A percentile compares a stretch with the other conserved stretches of the same genome.
phyloP scores from a whole-genome alignment of 1,284 basidiomycete species.

The Amylostereum areolatum region DNA sequence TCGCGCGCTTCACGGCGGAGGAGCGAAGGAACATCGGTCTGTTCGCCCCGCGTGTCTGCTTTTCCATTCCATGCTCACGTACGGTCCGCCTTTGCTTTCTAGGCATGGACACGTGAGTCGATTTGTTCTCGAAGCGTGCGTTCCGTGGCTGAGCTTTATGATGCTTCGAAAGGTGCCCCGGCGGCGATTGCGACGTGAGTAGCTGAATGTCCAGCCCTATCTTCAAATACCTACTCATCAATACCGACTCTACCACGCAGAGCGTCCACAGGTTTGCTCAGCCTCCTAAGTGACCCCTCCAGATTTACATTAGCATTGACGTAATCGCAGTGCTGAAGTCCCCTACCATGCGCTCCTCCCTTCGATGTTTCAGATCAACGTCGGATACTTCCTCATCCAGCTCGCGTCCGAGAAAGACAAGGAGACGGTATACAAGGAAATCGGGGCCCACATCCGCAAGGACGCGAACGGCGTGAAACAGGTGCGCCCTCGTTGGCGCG shows the following conservation, averaged over 20 bases:
- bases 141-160: too few species aligned
- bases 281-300: too few species aligned
- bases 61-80: neutral
- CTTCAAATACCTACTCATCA: too few species aligned
- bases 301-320: too few species aligned
- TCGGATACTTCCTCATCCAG: conserved; percentile 18
- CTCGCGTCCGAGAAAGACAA: conserved; percentile 15
- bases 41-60: neutral
- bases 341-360: conserved; percentile 13
- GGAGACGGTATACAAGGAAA: conserved; percentile 14
- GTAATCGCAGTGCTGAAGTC: conserved; percentile 11
- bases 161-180: too few species aligned
- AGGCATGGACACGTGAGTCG: conserved; percentile 17
- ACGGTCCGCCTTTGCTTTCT: neutral
- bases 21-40: conserved; percentile 15
- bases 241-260: neutral
- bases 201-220: too few species aligned
- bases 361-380: conserved; percentile 13
- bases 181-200: conserved; percentile 14
- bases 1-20: conserved; percentile 15
- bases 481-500: neutral
- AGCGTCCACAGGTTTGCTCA: conserved; percentile 13
- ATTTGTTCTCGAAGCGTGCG: too few species aligned
- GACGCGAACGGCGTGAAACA: conserved; percentile 17
- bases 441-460: conserved; percentile 16